Base-by-base conservation (phyloP, 495 filamentous ascomycete species). In the Tuber umbilicatum region DNA sequence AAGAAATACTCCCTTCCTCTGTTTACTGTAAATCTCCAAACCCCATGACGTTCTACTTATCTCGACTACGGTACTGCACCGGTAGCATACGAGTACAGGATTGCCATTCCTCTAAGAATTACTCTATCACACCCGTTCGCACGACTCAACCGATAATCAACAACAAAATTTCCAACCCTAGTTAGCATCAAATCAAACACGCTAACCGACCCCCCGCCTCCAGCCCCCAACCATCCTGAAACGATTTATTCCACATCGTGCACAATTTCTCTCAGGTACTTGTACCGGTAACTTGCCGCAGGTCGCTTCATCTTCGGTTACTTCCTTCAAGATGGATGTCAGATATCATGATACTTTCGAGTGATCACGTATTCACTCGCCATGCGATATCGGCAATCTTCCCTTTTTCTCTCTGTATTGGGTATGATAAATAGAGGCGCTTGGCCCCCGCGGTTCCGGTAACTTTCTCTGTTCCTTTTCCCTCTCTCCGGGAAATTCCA, bases 1-100 rank as follows among this genome's bases (percentile, higher is more conserved):
- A 38, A 76, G 31, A 75, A 68, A n/a, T 64, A 73, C 39, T 43
- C 71, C 42, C 38, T 38, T 38, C 60, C 43, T 75, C 27, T 16
- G 21, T 50, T 43, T 55, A 27, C n/a, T n/a, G n/a, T n/a, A 40
- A 64, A 31, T 64, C 10, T 31, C 55, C 55, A 55, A 27, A 27
- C 50, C n/a, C 27, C 1, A 27, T 27, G n/a, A 12, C 45, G 45
- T 47, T 47, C 17, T 23, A 12, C 23, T 27, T 21, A 55, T 64
- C 55, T 64, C 43, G 43, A 45, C 43, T 21, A 19, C 12, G 10
- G 2, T 31, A 6, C 12, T 60, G n/a, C n/a, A 5, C 43, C 43
- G 17, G 7, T n/a, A 55, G 6, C n/a, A n/a, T n/a, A n/a, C n/a
- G n/a, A n/a, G n/a, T n/a, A n/a, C n/a, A n/a, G n/a, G n/a, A n/a